Evolutionary conservation across 495 filamentous ascomycete genomes (phyloP).

Genomic region (Neurospora terricola): DNA sequence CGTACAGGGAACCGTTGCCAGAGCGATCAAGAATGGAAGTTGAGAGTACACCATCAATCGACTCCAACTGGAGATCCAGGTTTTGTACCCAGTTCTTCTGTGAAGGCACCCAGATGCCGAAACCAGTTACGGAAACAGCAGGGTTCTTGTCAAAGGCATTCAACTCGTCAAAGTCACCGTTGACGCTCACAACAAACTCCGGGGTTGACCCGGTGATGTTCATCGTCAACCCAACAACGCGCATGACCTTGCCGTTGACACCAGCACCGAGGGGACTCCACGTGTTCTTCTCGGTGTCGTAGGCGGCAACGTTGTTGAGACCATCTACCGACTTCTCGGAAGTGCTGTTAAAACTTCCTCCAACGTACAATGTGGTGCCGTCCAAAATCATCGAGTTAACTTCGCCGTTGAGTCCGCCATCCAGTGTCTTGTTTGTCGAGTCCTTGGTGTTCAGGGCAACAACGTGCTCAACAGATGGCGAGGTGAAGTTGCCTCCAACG

Average conservation of each 20-base stretch:
- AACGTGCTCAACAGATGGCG: constrained; percentile 56
- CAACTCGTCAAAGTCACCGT: constrained; percentile 68
- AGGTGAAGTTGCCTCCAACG: constrained; percentile 78
- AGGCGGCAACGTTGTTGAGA: constrained; percentile 66
- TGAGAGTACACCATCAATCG: constrained; percentile 61
- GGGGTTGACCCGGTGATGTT: constrained; percentile 63
- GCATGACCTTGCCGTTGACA: constrained; percentile 67
- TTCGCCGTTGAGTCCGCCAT: constrained; percentile 71
- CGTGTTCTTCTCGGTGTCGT: constrained; percentile 52
- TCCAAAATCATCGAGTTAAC: constrained; percentile 61
- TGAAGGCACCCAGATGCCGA: constrained; percentile 93
- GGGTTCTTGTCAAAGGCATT: constrained; percentile 52
- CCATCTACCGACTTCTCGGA: constrained; percentile 46
- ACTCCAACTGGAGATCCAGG: constrained; percentile 53
- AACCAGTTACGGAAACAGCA: constrained; percentile 55
- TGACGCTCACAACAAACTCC: constrained; percentile 68
- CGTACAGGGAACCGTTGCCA: constrained; percentile 54
- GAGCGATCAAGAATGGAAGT: constrained; percentile 51
- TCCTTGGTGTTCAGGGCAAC: constrained; percentile 61
- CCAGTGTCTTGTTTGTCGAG: constrained; percentile 45
- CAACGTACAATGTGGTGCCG: constrained; percentile 63
- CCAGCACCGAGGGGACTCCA: constrained; percentile 81
- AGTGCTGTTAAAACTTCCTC: constrained; percentile 76
- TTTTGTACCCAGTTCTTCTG: constrained; percentile 81
- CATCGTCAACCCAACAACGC: constrained; percentile 65